Evolutionary conservation across 2,329 filamentous ascomycete species (phyloP).

Genomic region (Graphilbum fragrans): DNA sequence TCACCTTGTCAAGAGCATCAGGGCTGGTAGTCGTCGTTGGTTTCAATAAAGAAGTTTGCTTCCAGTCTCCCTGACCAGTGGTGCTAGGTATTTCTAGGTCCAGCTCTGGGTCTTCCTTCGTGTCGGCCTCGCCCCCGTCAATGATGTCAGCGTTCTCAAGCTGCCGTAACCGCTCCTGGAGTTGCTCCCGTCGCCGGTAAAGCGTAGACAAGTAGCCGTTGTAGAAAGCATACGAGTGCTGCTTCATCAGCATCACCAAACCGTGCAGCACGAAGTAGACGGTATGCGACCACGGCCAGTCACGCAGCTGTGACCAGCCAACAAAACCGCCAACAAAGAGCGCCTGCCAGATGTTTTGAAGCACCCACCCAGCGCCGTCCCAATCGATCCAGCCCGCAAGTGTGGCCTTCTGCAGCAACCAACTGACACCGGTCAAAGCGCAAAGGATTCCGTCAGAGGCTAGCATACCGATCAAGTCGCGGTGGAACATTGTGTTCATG

Average conservation of each 20-base stretch:
- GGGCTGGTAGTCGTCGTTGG: background rate
- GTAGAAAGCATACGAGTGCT: conserved; percentile 69
- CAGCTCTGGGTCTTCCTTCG: background rate
- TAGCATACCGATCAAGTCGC: conserved; percentile 40
- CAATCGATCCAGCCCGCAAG: conserved; percentile 50
- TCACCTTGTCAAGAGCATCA: conserved; percentile 40
- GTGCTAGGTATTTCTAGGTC: background rate
- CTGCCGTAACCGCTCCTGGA: conserved; percentile 39
- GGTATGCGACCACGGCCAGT: conserved; percentile 77
- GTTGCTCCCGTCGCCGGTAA: conserved; percentile 34
- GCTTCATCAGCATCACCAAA: conserved; percentile 71
- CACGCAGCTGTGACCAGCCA: conserved; percentile 53
- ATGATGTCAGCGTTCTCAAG: conserved; percentile 33
- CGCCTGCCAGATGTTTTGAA: conserved; percentile 64
- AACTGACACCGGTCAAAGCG: conserved; percentile 50
- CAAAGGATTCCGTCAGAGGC: conserved; percentile 61
- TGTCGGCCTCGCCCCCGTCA: background rate
- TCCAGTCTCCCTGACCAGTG: too few species aligned
- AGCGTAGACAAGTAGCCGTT: conserved; percentile 59
- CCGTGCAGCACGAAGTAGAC: conserved; percentile 67
- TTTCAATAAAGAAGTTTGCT: too few species aligned
- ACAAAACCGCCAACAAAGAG: conserved; percentile 50
- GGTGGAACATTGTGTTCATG: conserved; percentile 50
- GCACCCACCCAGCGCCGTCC: conserved; percentile 57
- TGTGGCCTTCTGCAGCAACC: conserved; percentile 51